Evolutionary conservation across 73 alveolate genomes (phyloP).

Genomic region (Urostyla sp.): DNA sequence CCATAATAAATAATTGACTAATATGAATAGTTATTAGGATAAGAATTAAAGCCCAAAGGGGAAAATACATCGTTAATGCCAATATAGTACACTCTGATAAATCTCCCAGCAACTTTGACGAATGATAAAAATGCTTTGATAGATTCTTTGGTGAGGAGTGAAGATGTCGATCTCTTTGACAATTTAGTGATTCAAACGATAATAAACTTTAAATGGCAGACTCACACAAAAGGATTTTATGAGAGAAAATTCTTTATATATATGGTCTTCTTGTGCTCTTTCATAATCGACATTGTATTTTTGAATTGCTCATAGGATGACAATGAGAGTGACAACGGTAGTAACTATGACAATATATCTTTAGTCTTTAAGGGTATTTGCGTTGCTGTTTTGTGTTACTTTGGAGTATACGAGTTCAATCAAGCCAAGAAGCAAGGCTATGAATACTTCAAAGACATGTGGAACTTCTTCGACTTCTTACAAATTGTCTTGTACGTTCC

Average conservation of each 20-base stretch:
- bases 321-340: background rate
- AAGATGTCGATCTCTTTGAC: background rate
- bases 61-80: too few species aligned
- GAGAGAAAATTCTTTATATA: background rate
- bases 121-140: background rate
- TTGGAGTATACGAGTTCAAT: background rate
- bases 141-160: background rate
- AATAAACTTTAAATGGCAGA: conserved; percentile 28
- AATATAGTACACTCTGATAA: background rate
- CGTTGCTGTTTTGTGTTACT: background rate
- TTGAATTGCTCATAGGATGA: background rate
- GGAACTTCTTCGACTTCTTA: conserved; percentile 15
- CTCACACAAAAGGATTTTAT: conserved; percentile 3
- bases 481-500: background rate
- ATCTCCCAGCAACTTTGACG: background rate
- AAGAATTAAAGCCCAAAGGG: too few species aligned
- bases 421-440: background rate
- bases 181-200: background rate
- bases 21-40: too few species aligned
- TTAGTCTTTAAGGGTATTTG: background rate
- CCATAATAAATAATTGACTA: too few species aligned
- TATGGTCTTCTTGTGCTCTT: background rate
- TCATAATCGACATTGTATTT: background rate
- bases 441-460: conserved; percentile 5
- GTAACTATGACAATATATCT: background rate